Percentiles rank a stretch among this genome's conserved stretches.
phyloP scores from a whole-genome alignment of 169 alveolate species.

The Cyclospora cayetanensis region DNA sequence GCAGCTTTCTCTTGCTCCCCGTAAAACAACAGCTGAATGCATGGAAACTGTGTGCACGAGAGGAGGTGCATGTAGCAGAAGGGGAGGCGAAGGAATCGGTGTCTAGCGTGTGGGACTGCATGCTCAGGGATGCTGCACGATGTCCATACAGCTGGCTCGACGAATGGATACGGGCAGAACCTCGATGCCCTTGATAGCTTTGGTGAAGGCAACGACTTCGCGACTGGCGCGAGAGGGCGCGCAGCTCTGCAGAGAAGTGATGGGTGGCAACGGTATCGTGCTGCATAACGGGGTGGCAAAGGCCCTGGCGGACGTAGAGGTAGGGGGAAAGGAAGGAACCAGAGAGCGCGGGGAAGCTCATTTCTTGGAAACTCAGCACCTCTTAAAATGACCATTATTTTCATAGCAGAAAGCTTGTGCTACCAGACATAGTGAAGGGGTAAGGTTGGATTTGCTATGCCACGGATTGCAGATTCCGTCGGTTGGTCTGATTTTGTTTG shows the following conservation, averaged over 20 bases:
- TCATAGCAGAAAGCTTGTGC: no score
- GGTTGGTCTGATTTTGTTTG: neutral
- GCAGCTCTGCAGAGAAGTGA: constrained; percentile 83
- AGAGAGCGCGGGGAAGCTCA: no score
- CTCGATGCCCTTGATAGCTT: constrained; percentile 79
- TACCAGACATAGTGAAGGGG: no score
- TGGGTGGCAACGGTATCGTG: constrained; percentile 88
- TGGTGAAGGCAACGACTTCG: constrained; percentile 81
- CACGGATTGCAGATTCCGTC: no score
- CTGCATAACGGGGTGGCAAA: constrained; percentile 81
- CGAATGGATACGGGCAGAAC: constrained; percentile 75
- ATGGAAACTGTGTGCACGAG: no score
- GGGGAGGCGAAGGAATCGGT: neutral
- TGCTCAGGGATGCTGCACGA: constrained; percentile 8
- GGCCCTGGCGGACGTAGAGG: constrained; percentile 83
- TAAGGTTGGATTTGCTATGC: no score
- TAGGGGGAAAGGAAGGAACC: neutral
- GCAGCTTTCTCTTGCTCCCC: neutral
- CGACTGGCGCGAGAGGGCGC: constrained; percentile 81
- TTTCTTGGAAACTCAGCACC: no score
- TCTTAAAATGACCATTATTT: no score
- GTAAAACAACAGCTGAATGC: no score
- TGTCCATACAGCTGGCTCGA: constrained; percentile 71
- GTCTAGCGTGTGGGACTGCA: neutral
- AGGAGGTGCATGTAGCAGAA: no score